Conservation (phyloP, 768 basidiomycete genomes). For the Russula dissimulans region DNA sequence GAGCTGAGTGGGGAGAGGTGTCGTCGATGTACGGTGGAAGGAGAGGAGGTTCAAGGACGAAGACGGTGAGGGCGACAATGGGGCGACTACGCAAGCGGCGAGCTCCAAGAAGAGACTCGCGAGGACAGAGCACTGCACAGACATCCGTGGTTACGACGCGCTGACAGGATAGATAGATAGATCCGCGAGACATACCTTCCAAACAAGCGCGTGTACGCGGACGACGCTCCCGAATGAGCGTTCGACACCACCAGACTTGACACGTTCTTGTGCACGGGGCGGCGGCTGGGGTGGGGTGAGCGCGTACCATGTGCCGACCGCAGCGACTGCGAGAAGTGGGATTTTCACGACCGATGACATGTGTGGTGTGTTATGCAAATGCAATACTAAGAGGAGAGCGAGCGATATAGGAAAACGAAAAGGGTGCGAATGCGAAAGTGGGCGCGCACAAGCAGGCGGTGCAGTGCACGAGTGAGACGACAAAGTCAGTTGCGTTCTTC, state of each 20-base stretch:
- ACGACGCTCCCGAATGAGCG: constrained; percentile 17
- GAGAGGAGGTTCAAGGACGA: not conserved
- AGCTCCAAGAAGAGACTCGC: constrained; percentile 7
- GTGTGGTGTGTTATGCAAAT: not conserved
- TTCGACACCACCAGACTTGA: constrained; percentile 10
- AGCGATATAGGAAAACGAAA: too few relatives aligned
- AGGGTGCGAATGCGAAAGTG: not conserved
- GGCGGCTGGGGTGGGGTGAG: constrained; percentile 18
- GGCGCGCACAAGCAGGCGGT: not conserved
- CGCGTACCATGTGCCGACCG: constrained; percentile 11
- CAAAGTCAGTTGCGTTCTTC: too few relatives aligned
- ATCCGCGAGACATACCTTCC: constrained; percentile 9
- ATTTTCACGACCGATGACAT: constrained; percentile 14
- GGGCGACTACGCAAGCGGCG: not conserved
- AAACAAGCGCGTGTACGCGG: constrained; percentile 12
- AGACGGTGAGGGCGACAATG: not conserved
- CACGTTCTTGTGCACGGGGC: constrained; percentile 2
- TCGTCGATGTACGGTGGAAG: not conserved
- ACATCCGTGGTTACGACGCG: not conserved
- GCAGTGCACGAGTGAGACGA: not conserved
- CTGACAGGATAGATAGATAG: not conserved
- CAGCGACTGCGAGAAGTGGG: not conserved
- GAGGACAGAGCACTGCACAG: constrained; percentile 8
- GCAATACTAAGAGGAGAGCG: not conserved
- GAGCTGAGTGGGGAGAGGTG: not conserved